A percentile compares a stretch with the other conserved stretches of the same genome.
These are phyloP conservation scores for Saccharum spontaneum DNA, from an alignment of 176 grass and related monocot species.

Conservation along the genomic window DNA sequence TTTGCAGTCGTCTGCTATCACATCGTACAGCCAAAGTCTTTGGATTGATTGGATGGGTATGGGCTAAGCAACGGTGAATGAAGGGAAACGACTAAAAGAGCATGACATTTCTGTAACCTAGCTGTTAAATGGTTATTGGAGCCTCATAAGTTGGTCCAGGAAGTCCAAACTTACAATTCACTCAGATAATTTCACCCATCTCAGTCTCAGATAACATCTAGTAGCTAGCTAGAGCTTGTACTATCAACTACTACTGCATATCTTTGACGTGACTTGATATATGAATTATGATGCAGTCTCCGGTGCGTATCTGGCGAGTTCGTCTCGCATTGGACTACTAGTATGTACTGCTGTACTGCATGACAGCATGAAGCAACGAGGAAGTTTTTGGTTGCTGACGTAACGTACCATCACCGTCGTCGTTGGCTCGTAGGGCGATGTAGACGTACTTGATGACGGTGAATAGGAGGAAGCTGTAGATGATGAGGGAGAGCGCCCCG, in stretches of 20 bases:
- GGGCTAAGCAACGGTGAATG: background rate
- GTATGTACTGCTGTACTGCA: background rate
- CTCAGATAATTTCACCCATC: background rate
- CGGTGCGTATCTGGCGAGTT: background rate
- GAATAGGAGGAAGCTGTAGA: conserved; percentile 46
- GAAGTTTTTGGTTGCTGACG: background rate
- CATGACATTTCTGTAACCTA: background rate
- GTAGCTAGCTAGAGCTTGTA: background rate
- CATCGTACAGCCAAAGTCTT: background rate
- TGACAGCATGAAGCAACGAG: no score
- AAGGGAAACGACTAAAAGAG: background rate
- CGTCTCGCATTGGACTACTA: background rate
- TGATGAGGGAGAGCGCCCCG: conserved; percentile 45
- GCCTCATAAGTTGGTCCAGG: background rate
- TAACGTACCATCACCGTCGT: conserved; percentile 45
- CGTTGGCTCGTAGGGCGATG: conserved; percentile 46
- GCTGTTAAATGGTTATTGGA: background rate
- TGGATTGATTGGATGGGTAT: background rate
- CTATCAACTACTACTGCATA: background rate
- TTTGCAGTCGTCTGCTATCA: background rate
- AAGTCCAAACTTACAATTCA: background rate
- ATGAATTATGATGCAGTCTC: background rate
- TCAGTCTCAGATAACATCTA: background rate
- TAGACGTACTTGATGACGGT: conserved; percentile 42
- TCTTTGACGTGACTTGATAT: background rate